phyloP scores from a whole-genome alignment of 805 yeast species.

The Candida methanosorbosa region DNA sequence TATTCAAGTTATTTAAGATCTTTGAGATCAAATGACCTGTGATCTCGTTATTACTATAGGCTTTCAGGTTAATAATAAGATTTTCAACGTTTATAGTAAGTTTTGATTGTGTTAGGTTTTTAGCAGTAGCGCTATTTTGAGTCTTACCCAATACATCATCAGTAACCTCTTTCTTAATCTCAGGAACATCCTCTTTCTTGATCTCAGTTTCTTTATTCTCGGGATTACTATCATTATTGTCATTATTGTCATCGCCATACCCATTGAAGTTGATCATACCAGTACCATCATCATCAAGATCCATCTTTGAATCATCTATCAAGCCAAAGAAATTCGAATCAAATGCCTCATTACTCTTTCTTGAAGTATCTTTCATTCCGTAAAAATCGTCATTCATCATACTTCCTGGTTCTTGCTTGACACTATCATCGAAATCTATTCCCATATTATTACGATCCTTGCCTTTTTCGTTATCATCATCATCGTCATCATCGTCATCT shows the following conservation, averaged over 20 bases:
- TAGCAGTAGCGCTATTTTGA: not conserved
- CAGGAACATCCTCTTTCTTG: not conserved
- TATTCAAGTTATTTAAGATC: not conserved
- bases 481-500: constrained; percentile 5
- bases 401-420: not conserved
- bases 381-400: too few species aligned
- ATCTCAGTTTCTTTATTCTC: not conserved
- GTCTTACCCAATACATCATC: not conserved
- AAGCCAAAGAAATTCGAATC: constrained; percentile 2
- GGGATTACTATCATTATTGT: not conserved
- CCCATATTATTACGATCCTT: not conserved
- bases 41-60: not conserved
- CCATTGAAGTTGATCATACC: not conserved
- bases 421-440: not conserved
- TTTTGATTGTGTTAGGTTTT: not conserved
- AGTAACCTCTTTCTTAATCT: not conserved
- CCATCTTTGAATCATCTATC: constrained; percentile 1
- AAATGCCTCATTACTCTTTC: constrained; percentile 5
- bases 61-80: not conserved
- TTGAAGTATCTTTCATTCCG: too few species aligned
- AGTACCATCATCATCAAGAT: not conserved
- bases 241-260: not conserved
- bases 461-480: not conserved
- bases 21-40: not conserved
- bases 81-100: not conserved